A percentile compares a stretch with the other conserved stretches of the same genome.
Evolutionary conservation across 2,329 filamentous ascomycete genomes (phyloP).

Genomic region (Arthroderma sp.): DNA sequence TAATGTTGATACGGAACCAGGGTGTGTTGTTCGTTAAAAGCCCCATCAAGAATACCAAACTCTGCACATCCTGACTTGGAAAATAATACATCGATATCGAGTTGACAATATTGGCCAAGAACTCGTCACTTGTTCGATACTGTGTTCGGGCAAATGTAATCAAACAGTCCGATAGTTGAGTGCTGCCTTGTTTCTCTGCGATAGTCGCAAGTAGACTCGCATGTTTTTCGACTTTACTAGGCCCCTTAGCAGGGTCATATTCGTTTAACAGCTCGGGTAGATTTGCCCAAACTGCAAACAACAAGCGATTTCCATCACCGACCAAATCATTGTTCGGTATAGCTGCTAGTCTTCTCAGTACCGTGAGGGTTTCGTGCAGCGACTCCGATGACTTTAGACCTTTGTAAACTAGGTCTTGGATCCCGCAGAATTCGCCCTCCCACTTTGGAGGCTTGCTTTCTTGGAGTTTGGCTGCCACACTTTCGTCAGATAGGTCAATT

Average conservation of each 20-base stretch:
- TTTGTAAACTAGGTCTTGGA: conserved; percentile 80
- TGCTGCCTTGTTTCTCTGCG: conserved; percentile 59
- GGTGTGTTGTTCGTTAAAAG: conserved; percentile 75
- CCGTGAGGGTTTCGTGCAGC: conserved; percentile 62
- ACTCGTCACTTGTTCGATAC: conserved; percentile 59
- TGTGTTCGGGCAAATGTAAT: conserved; percentile 56
- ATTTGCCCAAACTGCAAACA: conserved; percentile 85
- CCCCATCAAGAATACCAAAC: conserved; percentile 81
- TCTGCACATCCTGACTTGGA: conserved; percentile 68
- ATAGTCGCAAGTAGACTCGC: conserved; percentile 60
- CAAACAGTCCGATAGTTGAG: conserved; percentile 56
- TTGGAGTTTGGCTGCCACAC: conserved; percentile 56
- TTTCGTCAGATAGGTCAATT: conserved; percentile 62
- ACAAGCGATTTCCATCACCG: conserved; percentile 67
- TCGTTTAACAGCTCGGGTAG: conserved; percentile 72
- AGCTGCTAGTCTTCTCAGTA: conserved; percentile 65
- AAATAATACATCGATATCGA: conserved; percentile 69
- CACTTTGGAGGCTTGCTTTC: conserved; percentile 74
- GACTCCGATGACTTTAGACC: conserved; percentile 78
- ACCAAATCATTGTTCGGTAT: conserved; percentile 70
- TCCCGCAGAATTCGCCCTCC: conserved; percentile 78
- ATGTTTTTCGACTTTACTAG: conserved; percentile 47
- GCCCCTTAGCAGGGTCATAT: conserved; percentile 51
- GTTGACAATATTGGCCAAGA: conserved; percentile 59
- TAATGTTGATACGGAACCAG: conserved; percentile 87